Evolutionary conservation across 768 basidiomycete species (phyloP).

Genomic region (Leccinum olivaceopallidum): DNA sequence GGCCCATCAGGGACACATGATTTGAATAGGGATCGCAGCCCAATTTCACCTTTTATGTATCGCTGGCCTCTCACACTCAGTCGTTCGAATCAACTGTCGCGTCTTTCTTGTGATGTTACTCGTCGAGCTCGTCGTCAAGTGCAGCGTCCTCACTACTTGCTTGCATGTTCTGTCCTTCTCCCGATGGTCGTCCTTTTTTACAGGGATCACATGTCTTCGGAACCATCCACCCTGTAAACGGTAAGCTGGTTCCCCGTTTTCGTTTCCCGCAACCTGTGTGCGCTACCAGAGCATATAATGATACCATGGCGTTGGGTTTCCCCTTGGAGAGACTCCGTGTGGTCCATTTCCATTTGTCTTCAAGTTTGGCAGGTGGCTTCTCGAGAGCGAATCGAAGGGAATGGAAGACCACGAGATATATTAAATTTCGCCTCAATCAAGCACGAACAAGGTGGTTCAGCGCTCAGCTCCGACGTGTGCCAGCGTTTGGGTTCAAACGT

Average conservation of each 20-base stretch:
- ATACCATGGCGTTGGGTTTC: background rate
- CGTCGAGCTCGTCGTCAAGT: slow-evolving; percentile 4
- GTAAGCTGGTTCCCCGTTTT: slow-evolving; percentile 7
- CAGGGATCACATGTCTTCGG: slow-evolving; percentile 3
- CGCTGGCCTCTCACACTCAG: background rate
- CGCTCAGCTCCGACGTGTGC: background rate
- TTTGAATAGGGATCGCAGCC: background rate
- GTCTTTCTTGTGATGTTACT: slow-evolving; percentile 1
- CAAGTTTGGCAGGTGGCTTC: slow-evolving; percentile 10
- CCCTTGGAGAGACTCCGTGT: background rate
- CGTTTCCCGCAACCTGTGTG: background rate
- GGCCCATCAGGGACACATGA: background rate
- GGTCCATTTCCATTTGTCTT: slow-evolving; percentile 11
- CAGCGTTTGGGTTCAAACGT: background rate
- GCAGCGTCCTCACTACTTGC: background rate
- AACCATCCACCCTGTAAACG: background rate
- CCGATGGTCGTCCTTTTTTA: background rate
- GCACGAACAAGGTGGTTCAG: background rate
- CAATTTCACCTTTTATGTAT: background rate
- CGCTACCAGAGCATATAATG: background rate
- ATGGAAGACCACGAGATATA: background rate
- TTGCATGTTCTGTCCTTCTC: background rate
- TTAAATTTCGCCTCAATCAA: background rate
- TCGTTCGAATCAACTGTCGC: background rate
- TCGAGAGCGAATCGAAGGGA: slow-evolving; percentile 12